Evolutionary conservation across 495 filamentous ascomycete genomes (phyloP), one percentile per base, ranked within the genome.

Genomic region (Amorphotheca resinae): DNA sequence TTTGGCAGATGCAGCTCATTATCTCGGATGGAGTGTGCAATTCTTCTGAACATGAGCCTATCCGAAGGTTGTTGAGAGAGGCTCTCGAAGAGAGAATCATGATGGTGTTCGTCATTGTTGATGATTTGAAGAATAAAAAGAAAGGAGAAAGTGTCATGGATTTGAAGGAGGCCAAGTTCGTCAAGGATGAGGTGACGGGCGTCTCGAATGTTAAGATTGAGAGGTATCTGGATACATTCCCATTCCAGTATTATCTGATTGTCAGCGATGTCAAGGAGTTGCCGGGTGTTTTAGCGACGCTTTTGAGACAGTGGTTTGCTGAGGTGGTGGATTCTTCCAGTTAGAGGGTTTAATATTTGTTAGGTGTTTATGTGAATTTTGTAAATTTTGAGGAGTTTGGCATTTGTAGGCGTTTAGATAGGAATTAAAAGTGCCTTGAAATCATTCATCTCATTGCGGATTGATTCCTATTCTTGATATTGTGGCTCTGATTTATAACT

Each of bases 21-120:
- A 78, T 99, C 20, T 88, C 82, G 1, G 93, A 99, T 53, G 93
- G 93, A 16, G 74, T 95, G 21, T 93, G 85, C 45, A 84, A 93
- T 51, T 66, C 64, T 26, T 55, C 61, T 12, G 80, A 85, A 32
- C 89, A 95, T 58, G 85, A 82, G n/a, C 68, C 72, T 0, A 80
- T 99, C 43, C 68, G 77, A 9, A 71, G 86, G 15, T 70, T 96
- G 17, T 76, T 96, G 3, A 65, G 91, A 5, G 80, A 87, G 53
- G 88, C 91, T 2, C 77, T 84, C 51, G 89, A 95, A 59, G 86
- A 95, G 60, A 68, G 85, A 8, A 88, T 99, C 53, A 95, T 99
- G 91, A 79, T 96, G 40, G 87, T 99, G 0, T 99, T 96, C 52
- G 80, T 99, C 36, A 81, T 99, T 48, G 81, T 98, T 49, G 91